phyloP scores from a whole-genome alignment of 2,329 filamentous ascomycete genomes.

The Gnomoniopsis sp. region DNA sequence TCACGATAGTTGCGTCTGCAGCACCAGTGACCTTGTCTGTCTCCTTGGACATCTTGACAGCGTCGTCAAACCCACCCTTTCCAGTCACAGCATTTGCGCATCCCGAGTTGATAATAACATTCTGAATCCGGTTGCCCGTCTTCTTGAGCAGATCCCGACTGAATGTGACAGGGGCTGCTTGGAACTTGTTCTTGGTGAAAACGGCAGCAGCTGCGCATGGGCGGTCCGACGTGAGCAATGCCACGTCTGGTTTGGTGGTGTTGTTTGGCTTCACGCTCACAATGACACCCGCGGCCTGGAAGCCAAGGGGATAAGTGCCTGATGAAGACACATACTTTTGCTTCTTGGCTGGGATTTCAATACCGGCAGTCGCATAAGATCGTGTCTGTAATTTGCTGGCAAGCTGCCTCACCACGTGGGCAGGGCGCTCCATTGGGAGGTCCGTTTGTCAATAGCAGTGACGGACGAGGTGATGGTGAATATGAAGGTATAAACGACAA shows the following conservation, averaged over 20 bases:
- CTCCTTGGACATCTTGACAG: slow-evolving; percentile 73
- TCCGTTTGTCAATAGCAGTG: background rate
- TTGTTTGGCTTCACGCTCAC: slow-evolving; percentile 94
- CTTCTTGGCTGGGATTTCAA: slow-evolving; percentile 69
- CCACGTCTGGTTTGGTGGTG: slow-evolving; percentile 86
- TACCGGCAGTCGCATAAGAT: slow-evolving; percentile 14
- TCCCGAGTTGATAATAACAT: slow-evolving; percentile 89
- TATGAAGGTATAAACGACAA: background rate
- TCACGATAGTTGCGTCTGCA: slow-evolving; percentile 71
- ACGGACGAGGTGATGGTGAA: background rate
- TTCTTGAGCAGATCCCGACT: slow-evolving; percentile 69
- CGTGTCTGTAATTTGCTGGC: slow-evolving; percentile 25
- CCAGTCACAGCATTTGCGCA: slow-evolving; percentile 98
- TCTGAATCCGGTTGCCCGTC: slow-evolving; percentile 69
- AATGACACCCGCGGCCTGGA: slow-evolving; percentile 79
- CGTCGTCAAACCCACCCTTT: slow-evolving; percentile 84
- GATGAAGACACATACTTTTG: slow-evolving; percentile 83
- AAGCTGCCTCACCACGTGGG: slow-evolving; percentile 17
- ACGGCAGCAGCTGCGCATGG: slow-evolving; percentile 87
- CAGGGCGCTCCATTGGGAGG: slow-evolving; percentile 17
- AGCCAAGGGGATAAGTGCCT: slow-evolving; percentile 88
- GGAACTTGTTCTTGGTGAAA: slow-evolving; percentile 98
- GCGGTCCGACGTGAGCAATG: slow-evolving; percentile 79
- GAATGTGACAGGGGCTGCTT: slow-evolving; percentile 90
- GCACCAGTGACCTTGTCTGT: slow-evolving; percentile 64